phyloP scores from a whole-genome alignment of 371 early-diverging fungal genomes.

The Rhizomucor miehei region DNA sequence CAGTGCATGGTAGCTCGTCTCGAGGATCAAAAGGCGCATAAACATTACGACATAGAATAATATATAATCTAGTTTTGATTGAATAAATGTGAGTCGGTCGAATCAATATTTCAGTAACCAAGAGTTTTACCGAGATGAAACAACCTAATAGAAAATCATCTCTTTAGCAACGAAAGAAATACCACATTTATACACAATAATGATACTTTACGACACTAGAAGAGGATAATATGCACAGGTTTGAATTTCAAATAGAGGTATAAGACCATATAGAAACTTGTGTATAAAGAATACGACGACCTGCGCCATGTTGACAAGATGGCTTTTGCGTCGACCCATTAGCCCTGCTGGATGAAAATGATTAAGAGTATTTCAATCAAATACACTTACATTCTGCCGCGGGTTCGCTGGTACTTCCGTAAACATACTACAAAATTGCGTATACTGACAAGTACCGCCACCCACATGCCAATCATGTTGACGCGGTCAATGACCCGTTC shows the following conservation, averaged over 20 bases:
- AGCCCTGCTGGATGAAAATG: background rate
- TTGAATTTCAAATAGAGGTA: conserved; percentile 42
- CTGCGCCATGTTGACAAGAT: conserved; percentile 43
- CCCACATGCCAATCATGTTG: conserved; percentile 46
- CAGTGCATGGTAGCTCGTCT: conserved; percentile 27
- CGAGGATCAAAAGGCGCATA: conserved; percentile 40
- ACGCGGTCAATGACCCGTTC: conserved; percentile 40
- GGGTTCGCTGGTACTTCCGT: conserved; percentile 38
- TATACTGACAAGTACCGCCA: conserved; percentile 31
- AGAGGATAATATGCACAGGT: conserved; percentile 44
- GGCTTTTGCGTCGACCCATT: conserved; percentile 15
- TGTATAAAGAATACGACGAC: conserved; percentile 31
- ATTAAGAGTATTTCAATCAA: background rate
- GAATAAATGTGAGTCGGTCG: no score
- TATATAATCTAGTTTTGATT: conserved; percentile 8
- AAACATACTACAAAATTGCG: conserved; percentile 39
- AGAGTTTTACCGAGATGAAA: conserved; percentile 39
- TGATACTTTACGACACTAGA: conserved; percentile 36
- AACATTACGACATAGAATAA: conserved; percentile 43
- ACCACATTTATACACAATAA: no score
- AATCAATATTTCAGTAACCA: no score
- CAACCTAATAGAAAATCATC: conserved; percentile 17
- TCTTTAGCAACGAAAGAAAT: background rate
- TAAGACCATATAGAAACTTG: conserved; percentile 34
- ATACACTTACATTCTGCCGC: conserved; percentile 36